A percentile compares a stretch with the other conserved stretches of the same genome.
Conservation (phyloP, 1,139 yeast species). For the Diutina neorugosa region DNA sequence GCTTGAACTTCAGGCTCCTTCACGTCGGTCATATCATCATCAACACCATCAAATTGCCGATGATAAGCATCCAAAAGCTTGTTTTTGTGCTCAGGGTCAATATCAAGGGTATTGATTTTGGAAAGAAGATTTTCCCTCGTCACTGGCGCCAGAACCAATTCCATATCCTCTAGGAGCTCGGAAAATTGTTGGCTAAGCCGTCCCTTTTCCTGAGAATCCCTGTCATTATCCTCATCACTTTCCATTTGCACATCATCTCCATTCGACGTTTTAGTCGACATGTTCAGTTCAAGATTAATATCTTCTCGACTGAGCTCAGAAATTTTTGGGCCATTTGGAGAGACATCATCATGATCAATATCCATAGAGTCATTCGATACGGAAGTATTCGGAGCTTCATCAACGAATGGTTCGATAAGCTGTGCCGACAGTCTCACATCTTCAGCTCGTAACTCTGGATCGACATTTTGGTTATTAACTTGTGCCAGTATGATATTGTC, state of each 20-base stretch:
- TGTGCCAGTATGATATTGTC: not conserved
- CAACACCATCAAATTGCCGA: not conserved
- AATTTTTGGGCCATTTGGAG: constrained; percentile 8
- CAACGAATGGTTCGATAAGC: not conserved
- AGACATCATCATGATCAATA: not conserved
- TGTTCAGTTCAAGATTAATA: constrained; percentile 28
- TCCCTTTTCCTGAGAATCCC: not conserved
- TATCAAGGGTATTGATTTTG: not conserved
- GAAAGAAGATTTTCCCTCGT: not conserved
- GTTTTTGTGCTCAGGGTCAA: not conserved
- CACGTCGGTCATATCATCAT: not conserved
- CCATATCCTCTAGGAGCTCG: constrained; percentile 41
- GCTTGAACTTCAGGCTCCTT: not conserved
- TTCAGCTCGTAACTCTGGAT: not conserved
- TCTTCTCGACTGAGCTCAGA: constrained; percentile 4
- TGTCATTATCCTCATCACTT: constrained; percentile 52
- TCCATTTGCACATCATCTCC: constrained; percentile 44
- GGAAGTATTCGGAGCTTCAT: not conserved
- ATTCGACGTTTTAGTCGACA: constrained; percentile 77
- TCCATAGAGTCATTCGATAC: not conserved
- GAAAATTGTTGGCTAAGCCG: not conserved
- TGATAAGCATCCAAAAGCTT: not conserved
- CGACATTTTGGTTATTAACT: not conserved
- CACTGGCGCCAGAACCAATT: constrained; percentile 11
- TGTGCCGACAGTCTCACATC: not conserved